Conservation (phyloP, 1,139 yeast species). For the Sugiyamaella sp. region DNA sequence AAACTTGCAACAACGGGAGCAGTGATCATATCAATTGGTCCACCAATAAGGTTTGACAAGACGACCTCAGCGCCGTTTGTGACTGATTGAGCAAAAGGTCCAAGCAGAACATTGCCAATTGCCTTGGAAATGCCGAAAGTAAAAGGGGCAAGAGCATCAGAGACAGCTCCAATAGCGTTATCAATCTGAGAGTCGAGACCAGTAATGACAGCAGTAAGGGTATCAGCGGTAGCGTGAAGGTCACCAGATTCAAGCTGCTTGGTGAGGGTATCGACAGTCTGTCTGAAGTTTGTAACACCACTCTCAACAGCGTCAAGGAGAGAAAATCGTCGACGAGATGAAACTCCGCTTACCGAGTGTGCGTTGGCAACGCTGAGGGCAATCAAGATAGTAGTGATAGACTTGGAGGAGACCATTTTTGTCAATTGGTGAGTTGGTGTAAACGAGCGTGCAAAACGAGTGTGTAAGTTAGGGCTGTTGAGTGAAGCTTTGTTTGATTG, state of each 20-base stretch:
- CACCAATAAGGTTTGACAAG: constrained; percentile 32
- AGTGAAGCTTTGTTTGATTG: too few relatives aligned
- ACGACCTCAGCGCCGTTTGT: constrained; percentile 28
- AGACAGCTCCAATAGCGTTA: constrained; percentile 32
- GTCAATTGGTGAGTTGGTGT: too few relatives aligned
- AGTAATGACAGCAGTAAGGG: constrained; percentile 34
- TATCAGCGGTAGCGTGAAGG: too few relatives aligned
- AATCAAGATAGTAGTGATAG: neutral
- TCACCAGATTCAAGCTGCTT: constrained; percentile 27
- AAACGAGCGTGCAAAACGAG: too few relatives aligned
- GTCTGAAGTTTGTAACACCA: constrained; percentile 32
- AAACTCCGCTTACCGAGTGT: neutral
- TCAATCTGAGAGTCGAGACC: constrained; percentile 39
- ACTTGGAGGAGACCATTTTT: constrained; percentile 1
- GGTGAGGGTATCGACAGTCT: constrained; percentile 30
- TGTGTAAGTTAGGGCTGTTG: too few relatives aligned
- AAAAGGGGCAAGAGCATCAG: constrained; percentile 32
- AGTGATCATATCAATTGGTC: constrained; percentile 24
- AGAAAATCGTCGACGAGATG: neutral
- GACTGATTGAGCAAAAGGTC: constrained; percentile 40
- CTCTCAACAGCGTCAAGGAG: constrained; percentile 10
- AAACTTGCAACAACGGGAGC: constrained; percentile 21
- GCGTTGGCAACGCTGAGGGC: neutral
- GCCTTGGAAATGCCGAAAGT: constrained; percentile 35
- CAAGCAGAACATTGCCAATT: constrained; percentile 34